These are phyloP conservation scores for Phytophthora agathidicida DNA, from an alignment of 352 stramenopile species.

Conservation along the genomic window DNA sequence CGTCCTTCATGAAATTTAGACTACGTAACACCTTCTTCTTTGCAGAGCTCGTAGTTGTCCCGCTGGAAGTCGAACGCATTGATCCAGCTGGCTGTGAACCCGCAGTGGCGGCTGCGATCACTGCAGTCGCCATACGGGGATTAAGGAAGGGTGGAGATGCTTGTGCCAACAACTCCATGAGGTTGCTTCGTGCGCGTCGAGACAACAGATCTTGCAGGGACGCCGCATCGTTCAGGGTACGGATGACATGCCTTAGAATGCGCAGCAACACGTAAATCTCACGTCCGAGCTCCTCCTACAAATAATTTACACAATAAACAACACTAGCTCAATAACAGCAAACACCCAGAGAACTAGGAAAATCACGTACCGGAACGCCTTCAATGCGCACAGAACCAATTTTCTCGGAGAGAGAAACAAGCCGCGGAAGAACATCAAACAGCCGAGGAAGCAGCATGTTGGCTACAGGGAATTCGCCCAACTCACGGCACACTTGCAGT, in stretches of 20 bases:
- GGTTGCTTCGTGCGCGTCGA: constrained; percentile 35
- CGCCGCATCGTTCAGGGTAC: constrained; percentile 52
- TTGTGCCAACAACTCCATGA: constrained; percentile 61
- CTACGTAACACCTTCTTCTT: constrained; percentile 55
- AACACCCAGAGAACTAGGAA: not conserved
- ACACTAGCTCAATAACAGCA: not conserved
- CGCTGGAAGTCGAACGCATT: constrained; percentile 12
- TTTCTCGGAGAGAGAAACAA: constrained; percentile 64
- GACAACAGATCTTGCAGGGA: constrained; percentile 60
- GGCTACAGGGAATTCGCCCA: constrained; percentile 53
- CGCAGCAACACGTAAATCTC: constrained; percentile 79
- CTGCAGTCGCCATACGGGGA: constrained; percentile 56
- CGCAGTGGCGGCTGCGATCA: constrained; percentile 55
- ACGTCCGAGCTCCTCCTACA: constrained; percentile 65
- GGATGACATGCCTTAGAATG: constrained; percentile 65
- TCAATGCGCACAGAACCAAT: constrained; percentile 69
- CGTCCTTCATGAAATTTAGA: constrained; percentile 52
- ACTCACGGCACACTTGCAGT: constrained; percentile 66
- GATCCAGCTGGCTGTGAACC: constrained; percentile 7
- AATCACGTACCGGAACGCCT: constrained; percentile 62
- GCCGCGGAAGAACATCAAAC: constrained; percentile 60
- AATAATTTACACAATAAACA: not conserved
- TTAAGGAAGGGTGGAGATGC: constrained; percentile 74
- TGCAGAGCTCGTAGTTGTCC: constrained; percentile 6
- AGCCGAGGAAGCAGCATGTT: constrained; percentile 60